Percentiles rank a stretch among this genome's conserved stretches.
These are phyloP conservation scores for Grigorovia yakushimaensis DNA, from an alignment of 805 yeast species.

Conservation along the genomic window DNA sequence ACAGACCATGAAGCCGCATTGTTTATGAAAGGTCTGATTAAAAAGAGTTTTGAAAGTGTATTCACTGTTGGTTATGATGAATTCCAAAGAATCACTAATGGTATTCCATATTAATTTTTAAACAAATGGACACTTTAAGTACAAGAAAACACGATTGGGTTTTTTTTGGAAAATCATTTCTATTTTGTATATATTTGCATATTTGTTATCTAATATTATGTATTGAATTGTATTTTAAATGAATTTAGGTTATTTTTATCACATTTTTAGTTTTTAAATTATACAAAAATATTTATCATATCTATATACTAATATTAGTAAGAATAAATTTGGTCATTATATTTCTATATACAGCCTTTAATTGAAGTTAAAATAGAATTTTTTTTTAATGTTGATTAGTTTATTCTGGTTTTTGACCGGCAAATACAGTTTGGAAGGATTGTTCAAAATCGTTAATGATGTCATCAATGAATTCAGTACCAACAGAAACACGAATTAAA, in stretches of 20 bases:
- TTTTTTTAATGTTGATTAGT: background rate
- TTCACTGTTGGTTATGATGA: constrained; percentile 95
- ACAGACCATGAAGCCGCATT: constrained; percentile 78
- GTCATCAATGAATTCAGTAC: constrained; percentile 87
- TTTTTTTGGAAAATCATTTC: too few relatives aligned
- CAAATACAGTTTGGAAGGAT: constrained; percentile 49
- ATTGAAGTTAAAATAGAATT: background rate
- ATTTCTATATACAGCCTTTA: background rate
- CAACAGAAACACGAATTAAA: constrained; percentile 79
- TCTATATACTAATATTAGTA: background rate
- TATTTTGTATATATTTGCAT: background rate
- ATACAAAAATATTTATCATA: background rate
- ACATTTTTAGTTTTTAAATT: background rate
- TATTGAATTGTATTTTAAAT: too few relatives aligned
- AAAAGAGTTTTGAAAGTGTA: constrained; percentile 73
- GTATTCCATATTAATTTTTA: constrained; percentile 68
- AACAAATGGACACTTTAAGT: background rate
- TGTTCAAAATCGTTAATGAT: constrained; percentile 82
- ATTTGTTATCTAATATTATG: background rate
- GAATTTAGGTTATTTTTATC: too few relatives aligned
- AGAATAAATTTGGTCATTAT: background rate
- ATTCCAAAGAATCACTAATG: constrained; percentile 92
- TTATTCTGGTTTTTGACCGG: constrained; percentile 17
- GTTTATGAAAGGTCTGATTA: constrained; percentile 64
- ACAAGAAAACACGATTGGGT: too few relatives aligned